Base-by-base conservation (phyloP, 768 basidiomycete species). In the Pulveroboletus frians region DNA sequence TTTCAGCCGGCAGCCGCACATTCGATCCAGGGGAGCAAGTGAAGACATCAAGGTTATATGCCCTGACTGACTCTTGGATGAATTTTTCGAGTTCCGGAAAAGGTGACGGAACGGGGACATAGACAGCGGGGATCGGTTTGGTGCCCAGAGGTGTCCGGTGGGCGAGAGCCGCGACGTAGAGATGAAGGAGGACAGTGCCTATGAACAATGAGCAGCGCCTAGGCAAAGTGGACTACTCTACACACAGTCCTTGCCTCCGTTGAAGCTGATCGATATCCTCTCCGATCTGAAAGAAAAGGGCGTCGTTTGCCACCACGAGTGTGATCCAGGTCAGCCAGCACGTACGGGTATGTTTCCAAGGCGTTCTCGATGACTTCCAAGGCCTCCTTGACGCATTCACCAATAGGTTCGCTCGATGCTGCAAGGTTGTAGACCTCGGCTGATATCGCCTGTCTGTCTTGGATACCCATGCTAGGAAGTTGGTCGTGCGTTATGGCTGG, bases 211-310 rank as follows among this genome's bases (percentile, higher is more conserved):
- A 56, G 45, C 35, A 29, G 20, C 23, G 34, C 31, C 13, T 9
- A 9, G 10, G 30, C 4, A 23, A 23, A 29, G 39, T 40, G 27
- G 27, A 9, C 27, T 7, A 20, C n/a, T 13, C 23, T 13, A 74
- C 84, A 58, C 60, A 95, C 96, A 99, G 64, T 99, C 96, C 67
- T 99, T 99, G 45, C 96, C 96, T 9, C 96, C 96, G 57, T 98
- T 99, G 73, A 97, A 99, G 68, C 93, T 96, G 51, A 99, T 75
- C 3, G 93, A 85, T 4, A 93, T 71, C 47, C 76, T 73, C 31
- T 85, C 80, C 60, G 78, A 75, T 43, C 91, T 89, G 66, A 49
- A 49, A 46, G 45, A 46, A 32, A 52, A 10, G 29, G 31, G 9
- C 30, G 4, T 37, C 23, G 20, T 55, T 39, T 41, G 51, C 4